Conservation (phyloP, 2,329 filamentous ascomycete genomes). For the Verticillium nubilum region DNA sequence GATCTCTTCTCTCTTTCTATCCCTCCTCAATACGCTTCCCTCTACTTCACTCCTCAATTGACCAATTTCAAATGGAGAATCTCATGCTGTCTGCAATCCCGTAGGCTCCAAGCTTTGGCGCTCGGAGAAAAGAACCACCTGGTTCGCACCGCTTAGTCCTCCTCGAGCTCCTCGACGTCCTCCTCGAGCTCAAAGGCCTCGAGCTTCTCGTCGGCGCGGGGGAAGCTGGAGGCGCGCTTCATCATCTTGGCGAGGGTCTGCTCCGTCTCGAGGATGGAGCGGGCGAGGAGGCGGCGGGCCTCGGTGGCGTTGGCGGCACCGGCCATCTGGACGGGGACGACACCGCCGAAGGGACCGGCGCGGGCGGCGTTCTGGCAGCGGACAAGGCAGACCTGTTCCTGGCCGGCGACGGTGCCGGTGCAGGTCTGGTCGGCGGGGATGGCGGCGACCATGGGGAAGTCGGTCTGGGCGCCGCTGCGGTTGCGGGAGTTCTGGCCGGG, state of each 20-base stretch:
- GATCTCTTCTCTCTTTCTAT: background rate
- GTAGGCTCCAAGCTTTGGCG: background rate
- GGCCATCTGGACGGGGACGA: constrained; percentile 49
- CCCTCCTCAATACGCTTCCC: background rate
- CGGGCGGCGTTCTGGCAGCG: constrained; percentile 55
- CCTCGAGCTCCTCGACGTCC: background rate
- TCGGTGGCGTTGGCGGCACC: constrained; percentile 14
- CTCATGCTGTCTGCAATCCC: background rate
- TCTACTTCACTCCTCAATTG: background rate
- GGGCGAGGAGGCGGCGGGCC: constrained; percentile 18
- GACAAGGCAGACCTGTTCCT: constrained; percentile 56
- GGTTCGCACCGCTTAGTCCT: background rate
- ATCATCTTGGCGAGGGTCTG: constrained; percentile 12
- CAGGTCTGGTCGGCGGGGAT: constrained; percentile 51
- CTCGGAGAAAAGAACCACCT: background rate
- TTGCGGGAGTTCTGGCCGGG: constrained; percentile 46
- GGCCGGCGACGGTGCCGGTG: constrained; percentile 54
- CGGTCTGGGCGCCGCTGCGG: constrained; percentile 31
- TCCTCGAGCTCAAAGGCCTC: constrained; percentile 1
- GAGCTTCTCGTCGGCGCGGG: constrained; percentile 6
- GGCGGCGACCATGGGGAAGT: constrained; percentile 50
- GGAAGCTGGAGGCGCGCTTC: constrained; percentile 14
- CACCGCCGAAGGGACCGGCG: constrained; percentile 58
- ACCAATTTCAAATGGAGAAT: background rate
- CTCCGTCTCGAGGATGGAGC: constrained; percentile 17